Evolutionary conservation across 2,329 filamentous ascomycete species (phyloP), one percentile per base, ranked within the genome.

Genomic region (Didymella glomerata): DNA sequence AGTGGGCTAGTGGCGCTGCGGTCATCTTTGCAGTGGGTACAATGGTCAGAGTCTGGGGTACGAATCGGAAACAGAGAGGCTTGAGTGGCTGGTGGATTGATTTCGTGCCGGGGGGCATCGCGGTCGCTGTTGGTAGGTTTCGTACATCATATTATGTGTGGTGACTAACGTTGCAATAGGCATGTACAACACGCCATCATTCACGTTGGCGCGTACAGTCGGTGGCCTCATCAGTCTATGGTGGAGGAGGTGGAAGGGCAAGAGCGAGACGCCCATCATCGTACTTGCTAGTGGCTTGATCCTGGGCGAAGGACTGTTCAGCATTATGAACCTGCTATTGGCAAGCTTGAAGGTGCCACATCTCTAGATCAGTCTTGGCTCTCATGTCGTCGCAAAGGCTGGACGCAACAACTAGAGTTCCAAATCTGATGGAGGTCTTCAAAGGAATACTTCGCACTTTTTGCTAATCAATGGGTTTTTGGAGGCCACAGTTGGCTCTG

Each of bases 161-260:
- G n/a, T 18, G 46, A 34, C 48, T 66, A 41, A 66, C 45, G 9
- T 24, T 32, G 5, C 6, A 4, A 4, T 24, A 89, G 90, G 95
- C 48, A 99, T 99, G 88, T 99, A 98, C 79, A 99, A 98, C 70
- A 92, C 94, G 0, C 95, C 95, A 0, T 96, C 92, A 0, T 99
- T 99, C 74, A 99, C 95, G 0, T 81, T 99, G 36, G 93, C 95
- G 0, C 83, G 95, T 62, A 91, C 92, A 0, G 86, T 92, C 10
- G 95, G 95, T 2, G 95, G 95, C 0, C 48, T 63, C 6, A 42
- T 62, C 20, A 65, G 62, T 53, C n/a, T 65, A 41, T 65, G 60
- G 60, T 65, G 60, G 62, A 56, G 60, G 20, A 58, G 57, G 18
- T 62, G 60, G 60, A 62, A 65, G 46, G 60, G 76, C 73, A 78